Evolutionary conservation across 1,284 basidiomycete genomes (phyloP).

Genomic region (Moesziomyces parantarcticus): DNA sequence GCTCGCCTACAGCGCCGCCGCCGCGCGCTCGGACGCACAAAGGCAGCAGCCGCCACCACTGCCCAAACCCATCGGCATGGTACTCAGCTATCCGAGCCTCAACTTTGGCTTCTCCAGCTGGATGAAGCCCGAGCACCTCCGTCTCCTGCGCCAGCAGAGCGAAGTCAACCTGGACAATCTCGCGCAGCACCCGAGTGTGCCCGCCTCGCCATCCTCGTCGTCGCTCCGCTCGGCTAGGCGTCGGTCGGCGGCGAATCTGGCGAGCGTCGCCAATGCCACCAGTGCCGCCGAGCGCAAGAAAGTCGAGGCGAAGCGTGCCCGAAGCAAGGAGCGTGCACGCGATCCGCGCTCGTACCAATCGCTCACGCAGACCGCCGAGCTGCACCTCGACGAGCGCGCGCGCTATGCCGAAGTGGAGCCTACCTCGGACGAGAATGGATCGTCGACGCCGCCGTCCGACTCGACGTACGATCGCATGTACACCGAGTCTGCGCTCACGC

Average conservation of each 20-base stretch:
- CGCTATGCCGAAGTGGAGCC: slow-evolving; percentile 58
- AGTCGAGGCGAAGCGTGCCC: slow-evolving; percentile 26
- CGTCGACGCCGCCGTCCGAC: slow-evolving; percentile 18
- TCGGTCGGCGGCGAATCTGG: slow-evolving; percentile 31
- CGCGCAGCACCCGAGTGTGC: slow-evolving; percentile 22
- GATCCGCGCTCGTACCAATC: slow-evolving; percentile 50
- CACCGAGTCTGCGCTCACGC: slow-evolving; percentile 26
- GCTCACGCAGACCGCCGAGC: slow-evolving; percentile 54
- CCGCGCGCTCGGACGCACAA: slow-evolving; percentile 6
- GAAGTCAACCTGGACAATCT: slow-evolving; percentile 59
- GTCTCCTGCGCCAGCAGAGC: slow-evolving; percentile 76
- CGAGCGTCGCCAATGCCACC: slow-evolving; percentile 17
- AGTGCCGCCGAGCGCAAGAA: slow-evolving; percentile 27
- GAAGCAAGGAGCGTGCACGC: slow-evolving; percentile 33
- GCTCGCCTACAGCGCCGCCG: slow-evolving; percentile 46
- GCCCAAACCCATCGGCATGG: slow-evolving; percentile 79
- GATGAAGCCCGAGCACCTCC: slow-evolving; percentile 90
- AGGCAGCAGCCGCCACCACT: slow-evolving; percentile 59
- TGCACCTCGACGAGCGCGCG: slow-evolving; percentile 60
- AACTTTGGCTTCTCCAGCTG: slow-evolving; percentile 93
- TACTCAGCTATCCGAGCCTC: slow-evolving; percentile 78
- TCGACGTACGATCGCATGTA: slow-evolving; percentile 34
- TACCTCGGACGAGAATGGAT: slow-evolving; percentile 37
- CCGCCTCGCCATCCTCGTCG: slow-evolving; percentile 14
- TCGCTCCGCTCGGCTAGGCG: slow-evolving; percentile 22